phyloP scores from a whole-genome alignment of 768 basidiomycete genomes.

The Lactarius hatsudake region DNA sequence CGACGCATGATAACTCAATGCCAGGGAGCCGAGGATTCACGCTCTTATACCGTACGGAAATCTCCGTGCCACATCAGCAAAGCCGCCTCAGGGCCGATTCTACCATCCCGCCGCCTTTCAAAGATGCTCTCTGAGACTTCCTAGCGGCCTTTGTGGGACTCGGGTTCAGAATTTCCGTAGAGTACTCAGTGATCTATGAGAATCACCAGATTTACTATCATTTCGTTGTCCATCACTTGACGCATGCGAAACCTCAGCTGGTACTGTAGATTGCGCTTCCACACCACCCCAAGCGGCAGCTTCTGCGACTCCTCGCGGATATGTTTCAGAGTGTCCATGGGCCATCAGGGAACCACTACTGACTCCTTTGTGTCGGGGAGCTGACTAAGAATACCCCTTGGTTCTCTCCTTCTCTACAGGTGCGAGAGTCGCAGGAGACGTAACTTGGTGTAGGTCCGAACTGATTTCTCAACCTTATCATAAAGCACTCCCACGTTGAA shows the following conservation, averaged over 20 bases:
- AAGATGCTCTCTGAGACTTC: background rate
- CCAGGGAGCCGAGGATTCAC: background rate
- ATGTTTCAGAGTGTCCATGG: too few species aligned
- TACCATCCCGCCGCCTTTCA: too few species aligned
- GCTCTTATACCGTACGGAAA: background rate
- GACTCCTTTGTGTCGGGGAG: background rate
- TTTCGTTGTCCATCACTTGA: background rate
- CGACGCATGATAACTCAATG: background rate
- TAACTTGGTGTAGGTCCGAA: background rate
- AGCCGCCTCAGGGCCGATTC: too few species aligned
- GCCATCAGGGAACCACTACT: background rate
- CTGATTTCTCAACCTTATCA: background rate
- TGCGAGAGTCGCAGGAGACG: background rate
- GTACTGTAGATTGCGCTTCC: background rate
- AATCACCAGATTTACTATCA: background rate
- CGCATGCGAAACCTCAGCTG: background rate
- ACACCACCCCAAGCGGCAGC: background rate
- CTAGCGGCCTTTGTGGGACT: background rate
- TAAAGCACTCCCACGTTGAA: background rate
- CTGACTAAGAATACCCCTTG: background rate
- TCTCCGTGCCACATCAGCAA: background rate
- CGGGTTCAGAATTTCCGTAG: background rate
- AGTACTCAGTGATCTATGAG: too few species aligned
- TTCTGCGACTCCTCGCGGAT: background rate
- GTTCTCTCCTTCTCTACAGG: background rate